Percentiles rank a stretch among this genome's conserved stretches.
phyloP scores from a whole-genome alignment of 495 filamentous ascomycete genomes.

The Penicillium daleae region DNA sequence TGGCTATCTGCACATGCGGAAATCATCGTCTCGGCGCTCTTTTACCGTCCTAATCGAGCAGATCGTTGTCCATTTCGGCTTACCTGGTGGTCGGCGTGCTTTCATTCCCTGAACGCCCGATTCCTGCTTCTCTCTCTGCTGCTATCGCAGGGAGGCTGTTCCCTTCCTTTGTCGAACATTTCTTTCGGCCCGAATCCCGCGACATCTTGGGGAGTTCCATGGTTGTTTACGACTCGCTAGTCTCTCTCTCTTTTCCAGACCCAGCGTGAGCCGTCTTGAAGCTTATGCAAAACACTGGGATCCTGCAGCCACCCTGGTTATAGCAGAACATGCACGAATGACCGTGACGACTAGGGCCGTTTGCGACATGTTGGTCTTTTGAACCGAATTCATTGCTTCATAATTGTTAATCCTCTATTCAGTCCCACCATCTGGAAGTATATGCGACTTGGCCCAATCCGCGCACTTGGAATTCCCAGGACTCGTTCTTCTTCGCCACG shows the following conservation, averaged over 20 bases:
- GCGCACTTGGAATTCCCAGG: slow-evolving; percentile 14
- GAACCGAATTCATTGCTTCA: slow-evolving; percentile 20
- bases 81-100: slow-evolving; percentile 1
- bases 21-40: neutral
- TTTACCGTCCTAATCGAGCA: neutral
- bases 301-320: slow-evolving; percentile 40
- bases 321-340: slow-evolving; percentile 33
- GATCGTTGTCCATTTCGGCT: neutral
- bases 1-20: neutral
- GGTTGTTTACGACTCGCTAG: slow-evolving; percentile 16
- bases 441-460: slow-evolving; percentile 20
- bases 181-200: slow-evolving; percentile 24
- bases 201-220: slow-evolving; percentile 19
- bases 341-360: slow-evolving; percentile 33
- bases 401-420: slow-evolving; percentile 22
- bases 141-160: neutral
- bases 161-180: neutral
- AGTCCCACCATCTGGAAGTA: slow-evolving; percentile 14
- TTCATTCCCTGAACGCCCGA: neutral
- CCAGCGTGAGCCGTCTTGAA: slow-evolving; percentile 18
- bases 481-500: slow-evolving; percentile 12
- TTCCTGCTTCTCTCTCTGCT: neutral
- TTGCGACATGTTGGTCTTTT: slow-evolving; percentile 39
- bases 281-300: slow-evolving; percentile 33
- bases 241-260: slow-evolving; percentile 12